Base-by-base conservation (phyloP, 176 grass and related monocot genomes). In the Elaeis guineensis region DNA sequence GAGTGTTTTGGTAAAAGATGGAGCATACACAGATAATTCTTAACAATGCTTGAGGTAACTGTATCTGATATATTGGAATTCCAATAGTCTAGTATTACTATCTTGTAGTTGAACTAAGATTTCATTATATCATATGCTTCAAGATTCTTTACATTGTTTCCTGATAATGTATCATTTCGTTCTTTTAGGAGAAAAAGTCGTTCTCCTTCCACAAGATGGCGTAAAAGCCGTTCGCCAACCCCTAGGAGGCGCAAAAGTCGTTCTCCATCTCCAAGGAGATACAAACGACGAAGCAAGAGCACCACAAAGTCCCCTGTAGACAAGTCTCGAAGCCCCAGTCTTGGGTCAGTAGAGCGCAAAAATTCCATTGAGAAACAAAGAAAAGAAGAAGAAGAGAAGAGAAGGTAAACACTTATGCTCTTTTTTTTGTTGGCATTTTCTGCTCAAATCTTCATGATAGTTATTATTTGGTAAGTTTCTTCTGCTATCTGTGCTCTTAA, bases 301-400 rank as follows among this genome's bases (percentile, higher is more conserved):
- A 64, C 70, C 51, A 59, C 75, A 25, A 70, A 25, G 35, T 85
- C 79, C 55, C 78, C 78, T 19, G 9, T 77, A 65, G 26, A 29
- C 35, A 85, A 78, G 55, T 77, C 82, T 55, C 61, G 44, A 71
- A 82, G 72, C 48, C 66, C 82, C 39, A 65, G 52, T 56, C 69
- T 74, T 63, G 72, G 69, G 2, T 70, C 59, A 12, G 17, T 64
- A 72, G 86, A 85, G 62, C 77, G 73, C 70, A 89, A 78, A 72
- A 89, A 72, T 82, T 71, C 22, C 28, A 55, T 83, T 76, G 81
- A 98, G 75, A 92, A 71, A 56, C 70, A 81, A 83, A 98, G 62
- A 18, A 52, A 35, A 71, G 74, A 82, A 65, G 85, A 98, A 86
- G 87, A 97, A 85, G 93, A 98, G 76, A 98, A 89, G 87, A 92